phyloP scores from a whole-genome alignment of 345 rosid species.

The Noccaea caerulescens region DNA sequence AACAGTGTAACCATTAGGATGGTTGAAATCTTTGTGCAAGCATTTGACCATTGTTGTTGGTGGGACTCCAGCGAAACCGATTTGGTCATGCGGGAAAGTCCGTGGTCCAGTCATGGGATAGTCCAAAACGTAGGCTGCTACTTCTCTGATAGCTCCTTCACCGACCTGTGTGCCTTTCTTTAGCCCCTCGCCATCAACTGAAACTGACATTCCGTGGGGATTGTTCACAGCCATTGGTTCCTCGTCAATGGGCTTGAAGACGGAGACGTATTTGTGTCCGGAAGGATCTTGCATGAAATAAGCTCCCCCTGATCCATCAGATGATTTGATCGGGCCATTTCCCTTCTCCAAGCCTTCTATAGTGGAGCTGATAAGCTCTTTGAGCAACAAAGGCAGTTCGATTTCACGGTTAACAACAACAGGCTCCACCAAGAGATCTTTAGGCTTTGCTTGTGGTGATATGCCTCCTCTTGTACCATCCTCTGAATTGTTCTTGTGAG shows the following conservation, averaged over 20 bases:
- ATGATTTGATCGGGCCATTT: constrained; percentile 62
- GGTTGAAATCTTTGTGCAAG: constrained; percentile 69
- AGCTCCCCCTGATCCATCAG: constrained; percentile 88
- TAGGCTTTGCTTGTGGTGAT: constrained; percentile 38
- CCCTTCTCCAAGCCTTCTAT: constrained; percentile 67
- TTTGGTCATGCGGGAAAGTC: constrained; percentile 45
- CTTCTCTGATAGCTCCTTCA: constrained; percentile 87
- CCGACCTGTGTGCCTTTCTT: constrained; percentile 87
- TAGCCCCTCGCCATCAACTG: constrained; percentile 76
- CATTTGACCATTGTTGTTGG: constrained; percentile 83
- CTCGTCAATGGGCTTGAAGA: constrained; percentile 87
- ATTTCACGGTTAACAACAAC: constrained; percentile 48
- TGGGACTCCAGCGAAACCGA: constrained; percentile 86
- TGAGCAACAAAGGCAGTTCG: constrained; percentile 50
- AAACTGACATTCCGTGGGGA: constrained; percentile 64
- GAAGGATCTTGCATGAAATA: constrained; percentile 82
- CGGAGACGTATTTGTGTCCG: constrained; percentile 63
- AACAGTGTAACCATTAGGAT: constrained; percentile 61
- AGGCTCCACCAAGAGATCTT: constrained; percentile 66
- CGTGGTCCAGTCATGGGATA: constrained; percentile 56
- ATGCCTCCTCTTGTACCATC: constrained; percentile 39
- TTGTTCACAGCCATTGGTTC: constrained; percentile 91
- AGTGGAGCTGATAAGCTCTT: constrained; percentile 65
- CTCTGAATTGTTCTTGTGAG: constrained; percentile 37
- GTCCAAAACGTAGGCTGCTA: constrained; percentile 86